Evolutionary conservation across 2,329 filamentous ascomycete genomes (phyloP).

Genomic region (Hymenoscyphus linearis): DNA sequence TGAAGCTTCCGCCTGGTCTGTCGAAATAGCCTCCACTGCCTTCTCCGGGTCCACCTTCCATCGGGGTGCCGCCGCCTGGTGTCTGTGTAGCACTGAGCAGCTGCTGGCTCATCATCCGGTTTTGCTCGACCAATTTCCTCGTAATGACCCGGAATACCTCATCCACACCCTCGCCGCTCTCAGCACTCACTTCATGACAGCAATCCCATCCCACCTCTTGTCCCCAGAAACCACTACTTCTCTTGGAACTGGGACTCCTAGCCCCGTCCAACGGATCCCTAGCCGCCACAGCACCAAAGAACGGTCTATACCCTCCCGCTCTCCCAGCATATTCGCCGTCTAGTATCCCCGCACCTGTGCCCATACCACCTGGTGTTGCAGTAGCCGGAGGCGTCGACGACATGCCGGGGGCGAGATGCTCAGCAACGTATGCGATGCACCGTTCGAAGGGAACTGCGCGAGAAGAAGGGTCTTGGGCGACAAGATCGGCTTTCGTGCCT

Average conservation of each 20-base stretch:
- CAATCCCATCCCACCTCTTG: conserved; percentile 95
- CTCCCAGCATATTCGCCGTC: conserved; percentile 8
- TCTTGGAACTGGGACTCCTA: conserved; percentile 56
- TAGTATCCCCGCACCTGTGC: conserved; percentile 7
- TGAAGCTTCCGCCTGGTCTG: conserved; percentile 51
- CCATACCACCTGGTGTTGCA: conserved; percentile 38
- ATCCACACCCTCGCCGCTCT: conserved; percentile 91
- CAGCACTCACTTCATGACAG: conserved; percentile 93
- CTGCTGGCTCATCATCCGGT: conserved; percentile 49
- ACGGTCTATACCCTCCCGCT: conserved; percentile 7
- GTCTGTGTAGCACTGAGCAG: conserved; percentile 41
- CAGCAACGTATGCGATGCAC: conserved; percentile 92
- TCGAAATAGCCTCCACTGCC: conserved; percentile 40
- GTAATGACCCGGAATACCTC: conserved; percentile 92
- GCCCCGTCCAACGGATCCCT: conserved; percentile 40
- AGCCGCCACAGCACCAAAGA: conserved; percentile 8
- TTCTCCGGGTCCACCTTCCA: conserved; percentile 27
- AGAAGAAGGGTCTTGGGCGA: conserved; percentile 71
- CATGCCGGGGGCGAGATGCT: conserved; percentile 73
- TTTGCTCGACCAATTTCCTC: conserved; percentile 74
- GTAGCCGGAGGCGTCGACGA: conserved; percentile 64
- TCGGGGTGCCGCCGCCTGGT: conserved; percentile 36
- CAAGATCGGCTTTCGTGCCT: conserved; percentile 88
- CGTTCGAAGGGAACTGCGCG: conserved; percentile 90
- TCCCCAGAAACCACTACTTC: conserved; percentile 77